Percentiles rank a stretch among this genome's conserved stretches.
Conservation (phyloP, 768 basidiomycete genomes). For the Hydnomerulius pinastri region DNA sequence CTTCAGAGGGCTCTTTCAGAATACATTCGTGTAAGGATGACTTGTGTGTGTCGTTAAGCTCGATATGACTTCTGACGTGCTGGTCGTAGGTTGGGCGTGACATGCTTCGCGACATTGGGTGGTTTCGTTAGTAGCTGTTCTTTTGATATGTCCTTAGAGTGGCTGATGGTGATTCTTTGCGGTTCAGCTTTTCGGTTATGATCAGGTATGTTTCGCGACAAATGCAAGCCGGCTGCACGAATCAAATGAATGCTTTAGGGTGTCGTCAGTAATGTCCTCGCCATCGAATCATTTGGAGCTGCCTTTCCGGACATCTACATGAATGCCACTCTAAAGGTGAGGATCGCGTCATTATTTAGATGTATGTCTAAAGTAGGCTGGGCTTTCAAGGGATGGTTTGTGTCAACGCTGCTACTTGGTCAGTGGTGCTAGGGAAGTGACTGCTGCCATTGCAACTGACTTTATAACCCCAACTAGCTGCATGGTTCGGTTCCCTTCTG, state of each 20-base stretch:
- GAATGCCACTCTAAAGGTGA: slow-evolving; percentile 28
- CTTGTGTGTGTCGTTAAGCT: background rate
- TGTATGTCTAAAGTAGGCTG: background rate
- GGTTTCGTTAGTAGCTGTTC: slow-evolving; percentile 27
- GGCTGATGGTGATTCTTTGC: background rate
- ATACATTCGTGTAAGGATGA: slow-evolving; percentile 26
- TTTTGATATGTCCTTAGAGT: background rate
- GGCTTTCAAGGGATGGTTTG: slow-evolving; percentile 30
- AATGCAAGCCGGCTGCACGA: no score
- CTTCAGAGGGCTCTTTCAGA: slow-evolving; percentile 29
- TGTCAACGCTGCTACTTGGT: slow-evolving; percentile 31
- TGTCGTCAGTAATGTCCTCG: slow-evolving; percentile 34
- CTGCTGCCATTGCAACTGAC: slow-evolving; percentile 7
- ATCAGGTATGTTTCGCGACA: slow-evolving; percentile 18
- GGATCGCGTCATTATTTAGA: background rate
- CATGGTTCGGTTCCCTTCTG: slow-evolving; percentile 30
- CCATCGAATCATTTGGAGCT: slow-evolving; percentile 36
- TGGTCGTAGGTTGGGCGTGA: slow-evolving; percentile 28
- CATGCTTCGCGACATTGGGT: slow-evolving; percentile 33
- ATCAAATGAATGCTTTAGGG: slow-evolving; percentile 16
- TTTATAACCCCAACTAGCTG: slow-evolving; percentile 23
- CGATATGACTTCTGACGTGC: background rate
- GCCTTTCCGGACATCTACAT: slow-evolving; percentile 33
- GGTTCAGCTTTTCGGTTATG: slow-evolving; percentile 33
- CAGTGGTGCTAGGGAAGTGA: slow-evolving; percentile 4